Evolutionary conservation across 2,329 filamentous ascomycete species (phyloP), one percentile per base, ranked within the genome.

Genomic region (Neonectria faginata): DNA sequence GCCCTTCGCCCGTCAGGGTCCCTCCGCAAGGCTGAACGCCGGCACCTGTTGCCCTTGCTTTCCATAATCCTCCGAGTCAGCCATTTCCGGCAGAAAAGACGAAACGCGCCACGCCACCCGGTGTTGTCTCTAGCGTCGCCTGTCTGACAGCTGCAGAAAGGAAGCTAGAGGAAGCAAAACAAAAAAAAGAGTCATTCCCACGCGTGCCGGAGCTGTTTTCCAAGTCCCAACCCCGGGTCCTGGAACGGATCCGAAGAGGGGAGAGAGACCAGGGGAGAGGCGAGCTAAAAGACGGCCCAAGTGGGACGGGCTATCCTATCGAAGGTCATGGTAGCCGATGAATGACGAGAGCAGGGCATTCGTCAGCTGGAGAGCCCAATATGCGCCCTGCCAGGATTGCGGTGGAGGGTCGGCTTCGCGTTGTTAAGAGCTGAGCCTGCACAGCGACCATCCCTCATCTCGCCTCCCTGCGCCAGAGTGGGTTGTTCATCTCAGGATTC

Each of bases 61-160:
- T 36, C 52, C 42, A 29, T 41, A 22, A 22, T 22, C 22, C n/a
- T 22, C 9, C 14, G 7, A 10, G 14, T 18, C 5, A 11, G 16
- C 12, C 42, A 3, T 25, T 16, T n/a, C 42, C 41, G 27, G n/a
- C 51, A 12, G 20, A 16, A 12, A n/a, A 33, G 31, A 2, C 47
- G 47, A 51, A 51, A 51, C 47, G 16, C 47, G 31, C 47, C 47
- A 33, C 27, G 60, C 62, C 53, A 39, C 48, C 27, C 47, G 48
- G 62, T 29, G 58, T 41, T 29, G 48, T 44, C 33, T 68, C 55
- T 63, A 58, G 55, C 53, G 47, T 63, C 54, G 48, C 62, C 52
- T 58, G 67, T 33, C 47, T 20, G 47, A 51, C 47, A 51, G 27
- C n/a, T 51, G 47, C 11, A 5, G 47, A 12, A 27, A 6, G 22